These are phyloP conservation scores for Murraya paniculata DNA, from an alignment of 345 rosid genomes.

Conservation along the genomic window DNA sequence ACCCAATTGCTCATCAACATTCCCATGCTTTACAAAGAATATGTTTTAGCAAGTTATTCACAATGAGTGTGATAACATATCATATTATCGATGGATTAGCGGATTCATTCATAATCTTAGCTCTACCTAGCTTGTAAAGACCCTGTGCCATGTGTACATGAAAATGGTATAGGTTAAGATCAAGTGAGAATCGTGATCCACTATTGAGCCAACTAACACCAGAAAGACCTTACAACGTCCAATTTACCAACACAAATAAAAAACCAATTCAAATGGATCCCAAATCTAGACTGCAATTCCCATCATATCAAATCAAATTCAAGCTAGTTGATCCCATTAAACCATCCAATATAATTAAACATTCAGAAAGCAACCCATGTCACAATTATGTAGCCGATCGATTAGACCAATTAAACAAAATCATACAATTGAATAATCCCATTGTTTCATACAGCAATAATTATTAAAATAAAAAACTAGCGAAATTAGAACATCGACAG, in stretches of 20 bases:
- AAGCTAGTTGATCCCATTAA: not conserved
- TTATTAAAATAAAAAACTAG: not conserved
- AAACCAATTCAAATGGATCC: not conserved
- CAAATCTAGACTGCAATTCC: not conserved
- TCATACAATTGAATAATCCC: not conserved
- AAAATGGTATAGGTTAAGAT: no score
- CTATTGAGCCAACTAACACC: not conserved
- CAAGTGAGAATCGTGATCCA: no score
- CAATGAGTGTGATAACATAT: not conserved
- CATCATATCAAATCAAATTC: not conserved
- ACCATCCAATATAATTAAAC: not conserved
- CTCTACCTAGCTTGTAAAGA: no score
- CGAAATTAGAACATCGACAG: not conserved
- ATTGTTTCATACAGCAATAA: not conserved
- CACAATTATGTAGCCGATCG: not conserved
- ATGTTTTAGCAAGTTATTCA: not conserved
- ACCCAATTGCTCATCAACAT: not conserved
- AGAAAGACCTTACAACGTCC: not conserved
- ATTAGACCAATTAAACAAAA: not conserved
- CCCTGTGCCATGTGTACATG: no score
- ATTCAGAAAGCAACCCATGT: not conserved
- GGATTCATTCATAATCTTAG: no score
- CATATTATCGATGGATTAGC: no score
- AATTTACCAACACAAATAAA: not conserved
- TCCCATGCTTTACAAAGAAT: not conserved